A percentile compares a stretch with the other conserved stretches of the same genome.
These are phyloP conservation scores for Coniosporium apollinis DNA, from an alignment of 495 filamentous ascomycete genomes.

Conservation along the genomic window DNA sequence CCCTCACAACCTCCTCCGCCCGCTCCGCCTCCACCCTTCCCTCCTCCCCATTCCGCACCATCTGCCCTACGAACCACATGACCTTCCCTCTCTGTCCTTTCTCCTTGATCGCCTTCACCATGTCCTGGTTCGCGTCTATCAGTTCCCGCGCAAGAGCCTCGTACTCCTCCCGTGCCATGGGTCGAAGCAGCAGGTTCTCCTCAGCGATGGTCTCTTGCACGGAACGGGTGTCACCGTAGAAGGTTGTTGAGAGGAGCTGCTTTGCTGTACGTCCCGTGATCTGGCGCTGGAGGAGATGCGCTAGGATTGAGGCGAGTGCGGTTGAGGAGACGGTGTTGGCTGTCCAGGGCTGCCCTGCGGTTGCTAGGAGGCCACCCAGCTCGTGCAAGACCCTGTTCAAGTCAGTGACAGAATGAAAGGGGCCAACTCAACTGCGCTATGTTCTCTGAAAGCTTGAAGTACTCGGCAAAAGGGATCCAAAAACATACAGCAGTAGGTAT, in stretches of 20 bases:
- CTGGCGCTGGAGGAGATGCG: slow-evolving; percentile 40
- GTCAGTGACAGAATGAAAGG: slow-evolving; percentile 8
- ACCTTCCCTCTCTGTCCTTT: slow-evolving; percentile 58
- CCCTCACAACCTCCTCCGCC: slow-evolving; percentile 49
- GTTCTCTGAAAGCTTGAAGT: too few species aligned
- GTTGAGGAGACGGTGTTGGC: slow-evolving; percentile 11
- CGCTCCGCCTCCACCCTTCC: slow-evolving; percentile 60
- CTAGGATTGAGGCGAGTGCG: slow-evolving; percentile 50
- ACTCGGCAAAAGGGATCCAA: too few species aligned
- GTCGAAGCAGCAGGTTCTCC: slow-evolving; percentile 46
- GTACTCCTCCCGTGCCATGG: slow-evolving; percentile 45
- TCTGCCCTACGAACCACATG: slow-evolving; percentile 77
- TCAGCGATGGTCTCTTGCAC: slow-evolving; percentile 45
- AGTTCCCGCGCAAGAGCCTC: slow-evolving; percentile 32
- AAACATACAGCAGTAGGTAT: too few species aligned
- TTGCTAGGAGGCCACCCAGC: slow-evolving; percentile 57
- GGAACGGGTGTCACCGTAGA: slow-evolving; percentile 29
- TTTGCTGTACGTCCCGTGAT: slow-evolving; percentile 60
- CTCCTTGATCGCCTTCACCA: slow-evolving; percentile 49
- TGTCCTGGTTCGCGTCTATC: slow-evolving; percentile 36
- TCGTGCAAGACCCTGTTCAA: slow-evolving; percentile 73
- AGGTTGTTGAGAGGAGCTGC: slow-evolving; percentile 46
- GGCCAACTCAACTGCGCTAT: too few species aligned
- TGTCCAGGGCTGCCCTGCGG: slow-evolving; percentile 37
- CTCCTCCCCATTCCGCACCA: slow-evolving; percentile 63